These are phyloP conservation scores for Diaporthe batatas DNA, from an alignment of 2,329 filamentous ascomycete genomes.

Conservation along the genomic window DNA sequence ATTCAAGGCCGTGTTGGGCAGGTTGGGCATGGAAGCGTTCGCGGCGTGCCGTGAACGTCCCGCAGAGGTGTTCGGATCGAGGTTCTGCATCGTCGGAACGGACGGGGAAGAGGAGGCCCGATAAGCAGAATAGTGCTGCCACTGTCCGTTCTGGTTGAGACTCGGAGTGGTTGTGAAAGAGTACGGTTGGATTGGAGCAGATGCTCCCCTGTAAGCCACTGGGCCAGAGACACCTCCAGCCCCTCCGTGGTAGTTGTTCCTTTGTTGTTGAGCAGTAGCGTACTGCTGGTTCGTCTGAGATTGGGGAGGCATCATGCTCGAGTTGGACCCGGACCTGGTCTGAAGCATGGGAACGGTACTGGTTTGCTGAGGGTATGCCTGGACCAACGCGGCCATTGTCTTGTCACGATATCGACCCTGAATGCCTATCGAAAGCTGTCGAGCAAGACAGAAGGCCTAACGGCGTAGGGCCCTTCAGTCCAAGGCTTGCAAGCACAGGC, in stretches of 20 bases:
- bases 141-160: constrained; percentile 67
- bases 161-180: constrained; percentile 80
- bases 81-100: constrained; percentile 56
- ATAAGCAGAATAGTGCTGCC: constrained; percentile 64
- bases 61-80: constrained; percentile 51
- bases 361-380: constrained; percentile 83
- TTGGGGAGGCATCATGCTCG: constrained; percentile 69
- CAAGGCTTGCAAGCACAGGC: constrained; percentile 12
- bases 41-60: constrained; percentile 51
- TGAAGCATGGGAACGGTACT: constrained; percentile 82
- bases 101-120: constrained; percentile 62
- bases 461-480: constrained; percentile 7
- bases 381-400: constrained; percentile 88
- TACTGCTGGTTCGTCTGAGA: constrained; percentile 66
- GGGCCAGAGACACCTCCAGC: constrained; percentile 59
- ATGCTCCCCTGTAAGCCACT: constrained; percentile 67
- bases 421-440: constrained; percentile 41
- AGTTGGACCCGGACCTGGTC: constrained; percentile 75
- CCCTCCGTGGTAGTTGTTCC: constrained; percentile 65
- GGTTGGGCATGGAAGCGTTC: constrained; percentile 56
- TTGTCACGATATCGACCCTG: constrained; percentile 44
- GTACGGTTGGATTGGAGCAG: constrained; percentile 78
- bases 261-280: constrained; percentile 58
- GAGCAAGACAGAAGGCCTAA: constrained; percentile 33
- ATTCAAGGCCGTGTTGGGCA: constrained; percentile 51